Conservation (phyloP, 2,329 filamentous ascomycete species). For the Didymella lethalis region DNA sequence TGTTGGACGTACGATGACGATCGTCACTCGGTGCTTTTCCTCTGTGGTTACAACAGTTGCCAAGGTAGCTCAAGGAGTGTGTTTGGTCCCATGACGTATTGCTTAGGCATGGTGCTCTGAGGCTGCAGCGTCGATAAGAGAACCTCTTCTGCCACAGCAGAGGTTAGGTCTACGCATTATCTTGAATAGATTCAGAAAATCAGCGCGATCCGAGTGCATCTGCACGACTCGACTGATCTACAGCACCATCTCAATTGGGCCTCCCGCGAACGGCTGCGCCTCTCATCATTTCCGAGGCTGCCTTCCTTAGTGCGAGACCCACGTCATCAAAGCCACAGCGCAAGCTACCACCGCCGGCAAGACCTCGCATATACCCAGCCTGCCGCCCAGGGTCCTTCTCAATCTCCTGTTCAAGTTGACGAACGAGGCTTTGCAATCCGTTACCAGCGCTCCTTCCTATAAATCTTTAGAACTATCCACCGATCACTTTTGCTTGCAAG, state of each 20-base stretch:
- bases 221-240: conserved; percentile 25
- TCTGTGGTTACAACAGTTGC: conserved; percentile 7
- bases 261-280: conserved; percentile 28
- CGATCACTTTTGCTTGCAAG: conserved; percentile 26
- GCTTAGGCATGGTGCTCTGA: conserved; percentile 2
- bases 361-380: conserved; percentile 15
- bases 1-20: conserved; percentile 21
- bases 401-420: neutral
- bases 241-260: conserved; percentile 26
- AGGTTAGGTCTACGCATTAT: conserved; percentile 12
- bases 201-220: conserved; percentile 5
- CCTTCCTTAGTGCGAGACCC: conserved; percentile 14
- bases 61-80: conserved; percentile 16
- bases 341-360: conserved; percentile 11
- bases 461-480: neutral
- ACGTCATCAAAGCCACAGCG: conserved; percentile 21
- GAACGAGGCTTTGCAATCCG: conserved; percentile 1
- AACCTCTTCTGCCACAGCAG: conserved; percentile 13
- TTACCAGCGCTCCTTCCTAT: neutral
- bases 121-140: conserved; percentile 24
- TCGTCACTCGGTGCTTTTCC: conserved; percentile 19
- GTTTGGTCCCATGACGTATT: conserved; percentile 18
- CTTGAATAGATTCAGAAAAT: neutral
- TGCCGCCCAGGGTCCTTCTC: neutral
- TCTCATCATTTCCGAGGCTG: conserved; percentile 24